Evolutionary conservation across 805 yeast genomes (phyloP), one percentile per base, ranked within the genome.

Genomic region (Candida golubevii): DNA sequence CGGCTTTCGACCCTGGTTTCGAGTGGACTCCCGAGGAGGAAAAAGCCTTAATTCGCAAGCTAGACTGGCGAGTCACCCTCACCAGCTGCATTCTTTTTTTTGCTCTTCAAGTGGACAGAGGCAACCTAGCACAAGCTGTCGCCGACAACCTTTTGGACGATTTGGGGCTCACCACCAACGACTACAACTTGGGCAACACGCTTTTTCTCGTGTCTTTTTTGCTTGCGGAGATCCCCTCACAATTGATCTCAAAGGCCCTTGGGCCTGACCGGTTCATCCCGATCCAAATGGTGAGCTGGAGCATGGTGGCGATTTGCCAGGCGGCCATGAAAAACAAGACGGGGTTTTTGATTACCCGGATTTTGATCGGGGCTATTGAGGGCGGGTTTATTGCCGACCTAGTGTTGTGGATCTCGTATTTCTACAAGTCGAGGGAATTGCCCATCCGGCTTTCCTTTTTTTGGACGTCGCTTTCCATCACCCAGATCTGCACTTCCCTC

Each of bases 251-350:
- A n/a, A 82, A 83, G 59, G 71, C 69, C 42, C 41, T 82, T 31
- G 88, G 88, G 11, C 77, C 84, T 4, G 86, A 81, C 54, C 53
- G 68, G 26, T 80, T 83, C 77, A 75, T 82, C 48, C 85, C 86
- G 3, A 60, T 69, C 33, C 85, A 82, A 54, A 71, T 82, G 59
- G 53, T 66, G 18, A 47, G 71, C 1, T 82, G 88, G 88, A 72
- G 79, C 39, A 47, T 74, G 8, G 80, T 82, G 12, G 76, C 83
- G 3, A 62, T 77, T 35, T 61, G 65, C 36, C 87, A 82, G 57
- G 73, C 72, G 35, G 67, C 66, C 13, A 60, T 82, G 44, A 61
- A 50, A 2, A 61, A 61, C 35, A 68, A 61, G 45, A 55, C 67
- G 1, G 70, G 77, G 0, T 81, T 78, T 48, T 67, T 62, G 45